Base-by-base conservation (phyloP, 495 filamentous ascomycete genomes). In the Penicillium bovifimosum region DNA sequence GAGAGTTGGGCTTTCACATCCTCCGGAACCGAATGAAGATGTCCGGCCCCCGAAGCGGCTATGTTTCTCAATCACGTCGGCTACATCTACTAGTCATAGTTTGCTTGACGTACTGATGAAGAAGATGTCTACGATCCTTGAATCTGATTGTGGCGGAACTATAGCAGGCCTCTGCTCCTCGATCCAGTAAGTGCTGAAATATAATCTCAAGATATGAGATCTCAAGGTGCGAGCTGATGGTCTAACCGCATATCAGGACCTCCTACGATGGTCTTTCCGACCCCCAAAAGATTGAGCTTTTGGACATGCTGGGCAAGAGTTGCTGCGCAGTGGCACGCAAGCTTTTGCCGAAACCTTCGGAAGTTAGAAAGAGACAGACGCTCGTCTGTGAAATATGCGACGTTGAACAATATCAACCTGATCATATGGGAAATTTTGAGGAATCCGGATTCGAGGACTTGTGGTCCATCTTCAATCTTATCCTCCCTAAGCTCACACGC, bases 401-500 rank as follows among this genome's bases (percentile, higher is more conserved):
- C 50, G 45, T 50, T 11, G 68, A 69, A 50, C 35, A 58, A 14
- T 16, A 50, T 41, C 54, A 38, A 28, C 9, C 47, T 45, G 47
- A 59, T 50, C 42, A 32, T 31, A n/a, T 48, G 33, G 26, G 39
- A 49, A 28, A 59, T 46, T 63, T 55, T 65, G 54, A 62, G 52
- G 50, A 56, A 40, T 17, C 57, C 18, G 56, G 67, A 35, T 76
- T 73, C 54, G 64, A 73, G 49, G 70, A 78, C 45, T 52, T 80
- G 17, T 74, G 84, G 45, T 56, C 65, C 7, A 71, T 81, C 6
- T 76, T 95, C 47, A 62, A 71, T 17, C 71, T 71, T 11, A 66
- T 95, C 28, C 54, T 80, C 16, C 73, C 79, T 3, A 75, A 67
- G 16, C 81, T 91, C 38, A 65, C 75, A n/a, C 78, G 81, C 39